Percentiles rank a stretch among this genome's conserved stretches.
Evolutionary conservation across 257 asterid species (phyloP).

Genomic region (Capsicum rhomboideum): DNA sequence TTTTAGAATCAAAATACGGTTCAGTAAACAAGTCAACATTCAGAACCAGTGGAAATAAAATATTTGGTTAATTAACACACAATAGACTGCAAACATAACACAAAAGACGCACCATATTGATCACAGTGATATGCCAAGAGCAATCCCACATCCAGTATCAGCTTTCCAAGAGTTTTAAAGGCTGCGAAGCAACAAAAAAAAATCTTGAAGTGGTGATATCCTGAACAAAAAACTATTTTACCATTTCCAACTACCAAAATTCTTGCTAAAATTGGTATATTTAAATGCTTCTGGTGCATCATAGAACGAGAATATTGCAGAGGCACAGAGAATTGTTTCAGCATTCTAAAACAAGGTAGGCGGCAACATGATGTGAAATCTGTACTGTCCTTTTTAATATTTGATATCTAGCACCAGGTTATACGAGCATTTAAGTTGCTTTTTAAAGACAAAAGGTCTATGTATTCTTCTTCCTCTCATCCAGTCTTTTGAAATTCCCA

Average conservation of each 20-base stretch:
- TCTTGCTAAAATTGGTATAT: background rate
- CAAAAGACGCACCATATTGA: conserved; percentile 45
- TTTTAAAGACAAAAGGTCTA: background rate
- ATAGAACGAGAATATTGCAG: background rate
- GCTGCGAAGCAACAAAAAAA: conserved; percentile 24
- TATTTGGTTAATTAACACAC: background rate
- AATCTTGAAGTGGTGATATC: background rate
- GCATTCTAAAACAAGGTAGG: background rate
- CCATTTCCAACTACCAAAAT: background rate
- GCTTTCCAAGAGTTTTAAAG: conserved; percentile 79
- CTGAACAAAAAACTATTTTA: background rate
- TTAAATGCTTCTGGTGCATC: background rate
- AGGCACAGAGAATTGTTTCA: background rate
- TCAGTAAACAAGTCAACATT: background rate
- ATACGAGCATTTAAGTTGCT: background rate
- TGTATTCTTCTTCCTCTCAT: background rate
- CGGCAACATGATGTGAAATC: background rate
- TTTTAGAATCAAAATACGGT: background rate
- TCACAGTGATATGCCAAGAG: conserved; percentile 87
- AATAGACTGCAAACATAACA: background rate
- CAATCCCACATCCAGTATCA: conserved; percentile 88
- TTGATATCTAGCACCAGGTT: background rate
- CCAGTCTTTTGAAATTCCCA: background rate
- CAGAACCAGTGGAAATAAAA: background rate
- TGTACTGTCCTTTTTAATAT: background rate